phyloP scores from a whole-genome alignment of 2,329 filamentous ascomycete species.

The Exophiala alcalophila region DNA sequence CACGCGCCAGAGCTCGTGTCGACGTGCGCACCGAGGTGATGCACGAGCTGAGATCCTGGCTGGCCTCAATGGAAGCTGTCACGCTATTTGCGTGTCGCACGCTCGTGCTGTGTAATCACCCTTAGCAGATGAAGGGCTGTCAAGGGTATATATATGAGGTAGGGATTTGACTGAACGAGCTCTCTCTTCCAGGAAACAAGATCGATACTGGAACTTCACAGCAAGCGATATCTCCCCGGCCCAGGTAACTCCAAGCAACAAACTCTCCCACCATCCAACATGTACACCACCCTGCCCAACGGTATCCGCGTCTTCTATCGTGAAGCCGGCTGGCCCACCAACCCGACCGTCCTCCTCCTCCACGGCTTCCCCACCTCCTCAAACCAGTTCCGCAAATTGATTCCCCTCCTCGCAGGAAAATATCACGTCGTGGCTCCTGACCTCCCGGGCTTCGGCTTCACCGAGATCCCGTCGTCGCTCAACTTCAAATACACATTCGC shows the following conservation, averaged over 20 bases:
- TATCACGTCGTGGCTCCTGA: slow-evolving; percentile 56
- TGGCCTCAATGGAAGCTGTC: too few species aligned
- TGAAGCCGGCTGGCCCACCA: slow-evolving; percentile 34
- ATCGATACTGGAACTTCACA: background rate
- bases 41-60: too few species aligned
- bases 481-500: slow-evolving; percentile 56
- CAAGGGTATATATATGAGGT: slow-evolving; percentile 5
- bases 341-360: slow-evolving; percentile 45
- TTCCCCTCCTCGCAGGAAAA: slow-evolving; percentile 42
- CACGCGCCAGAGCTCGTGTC: too few species aligned
- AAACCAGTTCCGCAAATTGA: slow-evolving; percentile 46
- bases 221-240: too few species aligned
- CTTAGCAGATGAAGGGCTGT: background rate
- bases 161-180: background rate
- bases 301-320: slow-evolving; percentile 40
- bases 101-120: too few species aligned
- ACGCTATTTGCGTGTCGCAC: too few species aligned
- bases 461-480: slow-evolving; percentile 41
- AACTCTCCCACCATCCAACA: slow-evolving; percentile 1
- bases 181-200: background rate
- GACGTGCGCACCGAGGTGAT: too few species aligned
- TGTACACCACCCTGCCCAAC: slow-evolving; percentile 24
- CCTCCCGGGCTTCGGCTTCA: slow-evolving; percentile 60
- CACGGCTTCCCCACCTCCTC: slow-evolving; percentile 50
- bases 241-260: too few species aligned